Evolutionary conservation across 805 yeast genomes (phyloP).

Genomic region (Danielia reshetovae): DNA sequence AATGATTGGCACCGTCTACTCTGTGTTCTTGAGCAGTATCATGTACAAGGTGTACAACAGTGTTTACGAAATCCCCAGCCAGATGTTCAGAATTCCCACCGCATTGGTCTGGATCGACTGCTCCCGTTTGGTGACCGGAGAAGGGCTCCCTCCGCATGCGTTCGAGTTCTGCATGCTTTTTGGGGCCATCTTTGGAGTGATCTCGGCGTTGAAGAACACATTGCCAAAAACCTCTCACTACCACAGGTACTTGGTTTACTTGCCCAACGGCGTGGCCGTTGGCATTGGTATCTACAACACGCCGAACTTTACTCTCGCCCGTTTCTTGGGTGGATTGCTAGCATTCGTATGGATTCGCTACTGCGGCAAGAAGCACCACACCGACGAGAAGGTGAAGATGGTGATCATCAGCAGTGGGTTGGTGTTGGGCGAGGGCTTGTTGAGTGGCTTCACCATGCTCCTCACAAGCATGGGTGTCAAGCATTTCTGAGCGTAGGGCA

Average conservation of each 20-base stretch:
- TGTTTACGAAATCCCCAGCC: slow-evolving; percentile 82
- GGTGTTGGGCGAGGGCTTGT: slow-evolving; percentile 90
- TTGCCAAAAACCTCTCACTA: slow-evolving; percentile 40
- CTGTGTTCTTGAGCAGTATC: slow-evolving; percentile 70
- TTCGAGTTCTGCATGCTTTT: slow-evolving; percentile 54
- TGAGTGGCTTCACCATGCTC: slow-evolving; percentile 77
- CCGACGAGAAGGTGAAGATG: slow-evolving; percentile 59
- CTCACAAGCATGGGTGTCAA: slow-evolving; percentile 57
- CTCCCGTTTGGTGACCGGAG: slow-evolving; percentile 86
- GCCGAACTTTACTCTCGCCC: slow-evolving; percentile 89
- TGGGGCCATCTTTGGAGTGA: slow-evolving; percentile 64
- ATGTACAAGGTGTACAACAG: slow-evolving; percentile 80
- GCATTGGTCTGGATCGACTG: slow-evolving; percentile 97
- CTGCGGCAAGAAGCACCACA: slow-evolving; percentile 20
- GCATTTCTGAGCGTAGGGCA: slow-evolving; percentile 21
- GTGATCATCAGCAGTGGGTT: slow-evolving; percentile 89
- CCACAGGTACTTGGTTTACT: slow-evolving; percentile 45
- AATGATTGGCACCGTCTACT: slow-evolving; percentile 80
- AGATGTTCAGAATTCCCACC: slow-evolving; percentile 83
- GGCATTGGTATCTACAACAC: slow-evolving; percentile 95
- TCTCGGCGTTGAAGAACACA: slow-evolving; percentile 61
- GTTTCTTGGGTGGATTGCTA: slow-evolving; percentile 83
- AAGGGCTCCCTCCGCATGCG: slow-evolving; percentile 82
- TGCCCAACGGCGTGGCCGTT: slow-evolving; percentile 95
- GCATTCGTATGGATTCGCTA: slow-evolving; percentile 53